A percentile compares a stretch with the other conserved stretches of the same genome.
These are phyloP conservation scores for Calocybe gangraenosa DNA, from an alignment of 768 basidiomycete genomes.

Conservation along the genomic window DNA sequence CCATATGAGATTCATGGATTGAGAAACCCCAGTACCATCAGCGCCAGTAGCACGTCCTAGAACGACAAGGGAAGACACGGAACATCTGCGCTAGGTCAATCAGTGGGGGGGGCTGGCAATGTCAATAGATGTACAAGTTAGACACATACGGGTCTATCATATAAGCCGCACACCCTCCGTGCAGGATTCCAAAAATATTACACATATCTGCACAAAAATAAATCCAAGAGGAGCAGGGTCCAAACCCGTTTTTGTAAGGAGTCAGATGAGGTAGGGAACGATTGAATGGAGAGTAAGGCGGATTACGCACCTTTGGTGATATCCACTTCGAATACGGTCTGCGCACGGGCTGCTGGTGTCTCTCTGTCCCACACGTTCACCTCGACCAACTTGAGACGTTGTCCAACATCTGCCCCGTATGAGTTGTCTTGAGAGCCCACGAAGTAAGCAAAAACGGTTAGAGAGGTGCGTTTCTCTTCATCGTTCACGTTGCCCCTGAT, in stretches of 20 bases:
- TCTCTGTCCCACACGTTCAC: constrained; percentile 25
- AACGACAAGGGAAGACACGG: constrained; percentile 36
- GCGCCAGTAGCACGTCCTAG: constrained; percentile 34
- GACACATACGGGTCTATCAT: constrained; percentile 48
- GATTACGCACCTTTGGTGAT: constrained; percentile 29
- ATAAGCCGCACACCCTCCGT: constrained; percentile 54
- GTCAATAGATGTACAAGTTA: neutral
- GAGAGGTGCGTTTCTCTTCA: constrained; percentile 30
- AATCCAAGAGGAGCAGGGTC: neutral
- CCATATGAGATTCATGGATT: constrained; percentile 49
- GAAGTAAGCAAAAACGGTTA: constrained; percentile 32
- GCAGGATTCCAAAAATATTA: constrained; percentile 43
- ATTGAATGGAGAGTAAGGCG: neutral
- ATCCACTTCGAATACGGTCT: constrained; percentile 36
- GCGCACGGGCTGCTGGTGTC: constrained; percentile 17
- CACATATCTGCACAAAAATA: constrained; percentile 44
- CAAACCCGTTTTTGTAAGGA: too few species aligned
- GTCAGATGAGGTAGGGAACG: too few species aligned
- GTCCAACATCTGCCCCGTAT: constrained; percentile 35
- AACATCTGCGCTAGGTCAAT: constrained; percentile 31
- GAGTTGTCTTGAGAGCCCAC: constrained; percentile 29
- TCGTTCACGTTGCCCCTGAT: constrained; percentile 38
- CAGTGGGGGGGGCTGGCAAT: neutral
- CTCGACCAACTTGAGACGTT: constrained; percentile 31
- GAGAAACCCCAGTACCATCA: constrained; percentile 44